These are phyloP conservation scores for Pythium diclinum DNA, from an alignment of 352 stramenopile species.

Conservation along the genomic window DNA sequence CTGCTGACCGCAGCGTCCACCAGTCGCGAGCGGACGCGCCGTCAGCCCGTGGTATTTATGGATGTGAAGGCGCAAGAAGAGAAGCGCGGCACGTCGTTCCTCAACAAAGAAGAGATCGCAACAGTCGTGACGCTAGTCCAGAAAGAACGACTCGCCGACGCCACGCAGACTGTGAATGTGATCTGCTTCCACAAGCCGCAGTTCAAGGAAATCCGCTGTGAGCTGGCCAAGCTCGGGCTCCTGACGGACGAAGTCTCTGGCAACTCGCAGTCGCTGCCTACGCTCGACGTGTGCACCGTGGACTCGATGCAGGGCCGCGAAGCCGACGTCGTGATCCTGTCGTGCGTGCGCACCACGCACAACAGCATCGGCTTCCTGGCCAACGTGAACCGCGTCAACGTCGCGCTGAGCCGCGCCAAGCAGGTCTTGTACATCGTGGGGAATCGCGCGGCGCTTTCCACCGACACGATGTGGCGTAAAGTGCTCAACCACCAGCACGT, in stretches of 20 bases:
- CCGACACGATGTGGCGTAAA: background rate
- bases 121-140: background rate
- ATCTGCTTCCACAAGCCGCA: conserved; percentile 14
- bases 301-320: conserved; percentile 10
- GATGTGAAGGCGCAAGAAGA: background rate
- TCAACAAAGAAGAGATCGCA: background rate
- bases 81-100: background rate
- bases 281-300: background rate
- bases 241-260: background rate
- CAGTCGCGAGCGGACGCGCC: background rate
- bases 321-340: conserved; percentile 6
- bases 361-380: background rate
- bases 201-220: background rate
- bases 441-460: background rate
- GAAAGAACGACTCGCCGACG: background rate
- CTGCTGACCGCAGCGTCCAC: background rate
- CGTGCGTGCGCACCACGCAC: conserved; percentile 1
- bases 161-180: background rate
- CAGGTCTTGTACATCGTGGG: conserved; percentile 10
- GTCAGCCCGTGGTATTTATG: background rate
- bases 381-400: conserved; percentile 8
- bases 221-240: background rate
- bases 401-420: conserved; percentile 4
- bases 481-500: background rate
- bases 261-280: background rate